These are phyloP conservation scores for Nicotiana noctiflora DNA, from an alignment of 257 asterid species.

Conservation along the genomic window DNA sequence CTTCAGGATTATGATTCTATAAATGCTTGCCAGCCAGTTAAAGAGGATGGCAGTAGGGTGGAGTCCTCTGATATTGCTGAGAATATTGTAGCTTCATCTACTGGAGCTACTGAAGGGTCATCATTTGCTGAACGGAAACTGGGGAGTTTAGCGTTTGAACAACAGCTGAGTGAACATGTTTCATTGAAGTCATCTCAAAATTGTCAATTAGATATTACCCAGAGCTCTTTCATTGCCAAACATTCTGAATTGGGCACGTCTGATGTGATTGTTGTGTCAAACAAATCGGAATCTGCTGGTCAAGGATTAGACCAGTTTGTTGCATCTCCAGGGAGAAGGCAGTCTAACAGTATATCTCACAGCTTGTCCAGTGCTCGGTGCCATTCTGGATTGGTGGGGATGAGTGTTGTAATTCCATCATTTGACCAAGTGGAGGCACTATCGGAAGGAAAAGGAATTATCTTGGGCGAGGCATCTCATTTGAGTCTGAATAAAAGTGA, in stretches of 20 bases:
- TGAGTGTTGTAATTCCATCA: conserved; percentile 54
- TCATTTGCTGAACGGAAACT: conserved; percentile 21
- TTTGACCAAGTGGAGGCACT: conserved; percentile 32
- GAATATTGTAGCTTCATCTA: conserved; percentile 17
- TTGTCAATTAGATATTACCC: conserved; percentile 14
- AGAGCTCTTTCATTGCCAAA: conserved; percentile 8
- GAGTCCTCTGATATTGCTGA: conserved; percentile 22
- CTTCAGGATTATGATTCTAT: conserved; percentile 22
- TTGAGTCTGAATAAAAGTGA: conserved; percentile 33
- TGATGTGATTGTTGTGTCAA: conserved; percentile 16
- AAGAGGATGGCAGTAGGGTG: conserved; percentile 23
- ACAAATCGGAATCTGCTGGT: conserved; percentile 14
- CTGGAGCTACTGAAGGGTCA: conserved; percentile 16
- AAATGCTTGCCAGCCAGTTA: conserved; percentile 23
- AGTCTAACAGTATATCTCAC: conserved; percentile 19
- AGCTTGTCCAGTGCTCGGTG: conserved; percentile 19
- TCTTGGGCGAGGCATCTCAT: conserved; percentile 36
- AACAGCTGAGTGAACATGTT: conserved; percentile 19
- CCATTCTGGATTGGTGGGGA: conserved; percentile 31
- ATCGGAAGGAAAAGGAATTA: conserved; percentile 22
- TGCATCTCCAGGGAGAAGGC: conserved; percentile 22
- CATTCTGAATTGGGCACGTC: conserved; percentile 17
- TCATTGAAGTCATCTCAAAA: conserved; percentile 13
- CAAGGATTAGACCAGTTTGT: conserved; percentile 23
- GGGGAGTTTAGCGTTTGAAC: conserved; percentile 12